phyloP scores from a whole-genome alignment of 805 yeast species.

The Lachancea sp. region DNA sequence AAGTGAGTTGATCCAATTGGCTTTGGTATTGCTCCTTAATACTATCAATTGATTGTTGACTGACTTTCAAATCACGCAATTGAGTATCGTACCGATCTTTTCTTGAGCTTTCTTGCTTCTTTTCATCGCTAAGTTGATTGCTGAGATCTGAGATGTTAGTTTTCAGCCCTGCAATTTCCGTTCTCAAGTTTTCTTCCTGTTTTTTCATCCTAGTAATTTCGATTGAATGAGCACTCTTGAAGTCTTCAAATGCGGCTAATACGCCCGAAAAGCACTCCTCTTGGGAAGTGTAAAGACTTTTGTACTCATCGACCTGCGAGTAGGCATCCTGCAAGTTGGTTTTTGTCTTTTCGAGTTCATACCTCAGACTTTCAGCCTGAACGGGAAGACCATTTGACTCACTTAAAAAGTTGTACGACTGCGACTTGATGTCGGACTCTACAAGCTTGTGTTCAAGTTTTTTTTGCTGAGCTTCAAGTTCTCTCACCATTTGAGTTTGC shows the following conservation, averaged over 20 bases:
- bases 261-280: conserved; percentile 57
- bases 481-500: conserved; percentile 5
- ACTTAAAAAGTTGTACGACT: conserved; percentile 27
- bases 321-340: conserved; percentile 52
- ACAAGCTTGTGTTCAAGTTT: conserved; percentile 25
- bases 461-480: conserved; percentile 12
- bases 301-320: conserved; percentile 53
- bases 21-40: conserved; percentile 26
- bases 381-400: conserved; percentile 24
- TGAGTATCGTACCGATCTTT: conserved; percentile 23
- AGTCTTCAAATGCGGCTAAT: conserved; percentile 47
- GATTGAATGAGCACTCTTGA: conserved; percentile 25
- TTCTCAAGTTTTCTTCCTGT: conserved; percentile 19
- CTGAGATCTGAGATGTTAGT: conserved; percentile 29
- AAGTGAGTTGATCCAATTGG: conserved; percentile 28
- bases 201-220: neutral
- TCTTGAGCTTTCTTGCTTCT: conserved; percentile 23
- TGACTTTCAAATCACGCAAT: conserved; percentile 26
- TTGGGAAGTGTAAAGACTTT: conserved; percentile 55
- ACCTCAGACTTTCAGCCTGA: conserved; percentile 27
- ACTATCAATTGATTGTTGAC: conserved; percentile 20
- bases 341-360: conserved; percentile 42
- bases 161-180: conserved; percentile 26
- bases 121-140: conserved; percentile 28
- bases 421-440: conserved; percentile 23